Evolutionary conservation across 495 filamentous ascomycete species (phyloP).

Genomic region (Massariosphaeria phaeospora): DNA sequence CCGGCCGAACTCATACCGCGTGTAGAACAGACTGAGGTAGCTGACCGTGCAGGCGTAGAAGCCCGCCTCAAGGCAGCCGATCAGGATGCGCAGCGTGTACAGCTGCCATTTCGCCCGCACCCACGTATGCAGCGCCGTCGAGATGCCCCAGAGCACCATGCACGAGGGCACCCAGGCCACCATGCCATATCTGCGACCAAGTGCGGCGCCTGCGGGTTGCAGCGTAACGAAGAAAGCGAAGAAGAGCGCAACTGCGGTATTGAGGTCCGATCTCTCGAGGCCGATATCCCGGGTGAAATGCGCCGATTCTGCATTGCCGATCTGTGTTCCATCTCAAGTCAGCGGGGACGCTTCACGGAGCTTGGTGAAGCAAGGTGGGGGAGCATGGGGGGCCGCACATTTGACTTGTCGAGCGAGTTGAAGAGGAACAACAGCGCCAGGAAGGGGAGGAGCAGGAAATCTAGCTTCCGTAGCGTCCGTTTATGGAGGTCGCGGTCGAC

Average conservation of each 20-base stretch:
- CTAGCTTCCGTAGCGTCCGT: constrained; percentile 41
- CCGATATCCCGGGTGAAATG: constrained; percentile 49
- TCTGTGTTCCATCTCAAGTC: constrained; percentile 11
- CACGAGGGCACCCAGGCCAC: constrained; percentile 51
- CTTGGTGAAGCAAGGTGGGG: neutral
- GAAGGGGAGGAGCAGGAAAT: constrained; percentile 49
- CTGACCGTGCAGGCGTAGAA: constrained; percentile 53
- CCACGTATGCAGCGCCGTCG: constrained; percentile 47
- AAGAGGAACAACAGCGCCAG: constrained; percentile 51
- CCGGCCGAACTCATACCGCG: constrained; percentile 50
- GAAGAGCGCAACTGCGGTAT: constrained; percentile 52
- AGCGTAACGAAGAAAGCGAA: constrained; percentile 54
- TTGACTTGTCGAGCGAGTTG: constrained; percentile 50
- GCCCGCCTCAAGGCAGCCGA: constrained; percentile 47
- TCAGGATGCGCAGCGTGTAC: constrained; percentile 42
- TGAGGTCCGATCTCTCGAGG: constrained; percentile 46
- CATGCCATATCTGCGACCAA: constrained; percentile 51
- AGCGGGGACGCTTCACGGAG: neutral
- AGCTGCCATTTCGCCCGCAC: constrained; percentile 40
- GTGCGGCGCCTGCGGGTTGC: constrained; percentile 52
- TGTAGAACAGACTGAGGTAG: constrained; percentile 54
- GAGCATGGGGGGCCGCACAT: constrained; percentile 27
- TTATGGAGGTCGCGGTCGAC: constrained; percentile 23
- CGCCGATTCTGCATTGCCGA: constrained; percentile 52
- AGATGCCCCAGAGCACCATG: constrained; percentile 53